Percentiles rank a stretch among this genome's conserved stretches.
phyloP scores from a whole-genome alignment of 306 rosid genomes.

The Cicer judaicum region DNA sequence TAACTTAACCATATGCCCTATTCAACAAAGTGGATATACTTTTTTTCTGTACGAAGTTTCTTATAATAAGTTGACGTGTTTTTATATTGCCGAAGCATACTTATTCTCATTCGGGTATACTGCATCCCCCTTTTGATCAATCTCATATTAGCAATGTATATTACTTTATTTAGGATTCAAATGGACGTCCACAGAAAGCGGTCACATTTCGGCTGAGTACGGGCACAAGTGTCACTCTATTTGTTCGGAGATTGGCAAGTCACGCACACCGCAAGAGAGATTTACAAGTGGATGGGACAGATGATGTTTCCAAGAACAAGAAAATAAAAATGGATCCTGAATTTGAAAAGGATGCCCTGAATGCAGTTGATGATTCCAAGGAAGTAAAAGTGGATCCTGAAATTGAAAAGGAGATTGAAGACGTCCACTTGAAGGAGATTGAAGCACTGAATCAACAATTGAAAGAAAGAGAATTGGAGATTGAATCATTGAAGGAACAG shows the following conservation, averaged over 20 bases:
- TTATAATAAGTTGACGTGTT: constrained; percentile 16
- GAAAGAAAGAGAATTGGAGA: constrained; percentile 51
- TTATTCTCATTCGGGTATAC: not conserved
- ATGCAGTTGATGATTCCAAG: not conserved
- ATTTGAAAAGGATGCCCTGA: constrained; percentile 9
- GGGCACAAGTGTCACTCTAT: constrained; percentile 47
- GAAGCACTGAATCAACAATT: constrained; percentile 51
- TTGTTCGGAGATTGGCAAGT: constrained; percentile 58
- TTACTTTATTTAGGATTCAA: constrained; percentile 61
- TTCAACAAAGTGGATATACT: constrained; percentile 17
- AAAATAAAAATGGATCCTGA: constrained; percentile 57
- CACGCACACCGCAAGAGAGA: constrained; percentile 58
- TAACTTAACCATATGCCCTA: not conserved
- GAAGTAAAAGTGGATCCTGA: constrained; percentile 24
- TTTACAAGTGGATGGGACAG: constrained; percentile 47
- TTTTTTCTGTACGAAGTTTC: constrained; percentile 3
- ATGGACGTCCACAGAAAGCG: constrained; percentile 68
- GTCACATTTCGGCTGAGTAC: constrained; percentile 44
- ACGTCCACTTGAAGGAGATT: constrained; percentile 31
- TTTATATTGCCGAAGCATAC: constrained; percentile 20
- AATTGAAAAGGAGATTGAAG: not conserved
- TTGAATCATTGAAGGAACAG: constrained; percentile 53
- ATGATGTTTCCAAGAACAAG: constrained; percentile 57
- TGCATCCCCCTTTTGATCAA: constrained; percentile 7
- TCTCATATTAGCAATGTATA: not conserved